Conservation (phyloP, 2,329 filamentous ascomycete genomes). For the Beauveria medogensis region DNA sequence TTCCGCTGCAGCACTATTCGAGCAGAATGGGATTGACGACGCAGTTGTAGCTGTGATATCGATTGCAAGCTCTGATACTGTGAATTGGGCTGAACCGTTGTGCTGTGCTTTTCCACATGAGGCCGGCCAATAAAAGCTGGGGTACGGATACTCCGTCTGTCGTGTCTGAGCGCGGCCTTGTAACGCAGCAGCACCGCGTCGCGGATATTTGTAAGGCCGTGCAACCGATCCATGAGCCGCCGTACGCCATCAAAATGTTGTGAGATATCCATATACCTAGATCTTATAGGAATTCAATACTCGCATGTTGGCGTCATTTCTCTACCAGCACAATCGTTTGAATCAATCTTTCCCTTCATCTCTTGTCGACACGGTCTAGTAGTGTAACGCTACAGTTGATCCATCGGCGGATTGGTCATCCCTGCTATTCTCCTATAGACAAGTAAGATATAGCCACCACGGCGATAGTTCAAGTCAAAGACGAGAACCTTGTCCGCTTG, state of each 20-base stretch:
- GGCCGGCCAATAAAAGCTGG: constrained; percentile 3
- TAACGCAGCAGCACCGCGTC: neutral
- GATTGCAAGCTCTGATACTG: neutral
- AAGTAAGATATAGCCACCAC: neutral
- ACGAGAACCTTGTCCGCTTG: neutral
- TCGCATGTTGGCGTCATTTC: neutral
- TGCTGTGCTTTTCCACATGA: neutral
- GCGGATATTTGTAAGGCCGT: constrained; percentile 11
- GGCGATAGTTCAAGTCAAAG: neutral
- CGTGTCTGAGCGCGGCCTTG: neutral
- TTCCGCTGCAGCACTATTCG: neutral
- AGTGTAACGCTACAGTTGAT: neutral
- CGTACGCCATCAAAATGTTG: neutral
- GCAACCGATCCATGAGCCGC: neutral
- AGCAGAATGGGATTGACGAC: neutral
- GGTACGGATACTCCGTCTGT: neutral
- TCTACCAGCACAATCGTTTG: neutral
- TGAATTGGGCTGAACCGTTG: neutral
- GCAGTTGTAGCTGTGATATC: neutral
- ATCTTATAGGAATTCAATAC: no score
- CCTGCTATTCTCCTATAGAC: neutral
- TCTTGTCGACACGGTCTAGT: neutral
- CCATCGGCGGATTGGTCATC: neutral
- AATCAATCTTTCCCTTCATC: neutral
- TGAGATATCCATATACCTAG: neutral